Conservation (phyloP, 2,329 filamentous ascomycete species). For the Paecilomyces formosus region DNA sequence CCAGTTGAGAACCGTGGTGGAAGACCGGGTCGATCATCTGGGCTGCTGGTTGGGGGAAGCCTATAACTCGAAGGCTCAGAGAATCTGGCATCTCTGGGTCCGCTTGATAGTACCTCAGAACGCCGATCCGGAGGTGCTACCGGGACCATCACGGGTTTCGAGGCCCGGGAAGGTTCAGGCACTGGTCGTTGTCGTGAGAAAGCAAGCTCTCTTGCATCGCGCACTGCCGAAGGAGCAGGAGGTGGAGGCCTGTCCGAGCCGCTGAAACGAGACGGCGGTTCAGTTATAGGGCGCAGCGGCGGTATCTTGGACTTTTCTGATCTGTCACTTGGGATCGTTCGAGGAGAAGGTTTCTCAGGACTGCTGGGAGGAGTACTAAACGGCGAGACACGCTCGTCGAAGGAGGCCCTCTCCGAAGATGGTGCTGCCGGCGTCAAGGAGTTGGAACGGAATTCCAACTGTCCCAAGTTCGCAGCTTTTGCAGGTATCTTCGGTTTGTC, state of each 20-base stretch:
- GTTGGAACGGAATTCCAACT: constrained; percentile 16
- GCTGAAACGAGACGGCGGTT: constrained; percentile 18
- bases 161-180: constrained; percentile 18
- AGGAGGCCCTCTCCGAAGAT: constrained; percentile 14
- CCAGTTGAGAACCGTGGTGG: constrained; percentile 31
- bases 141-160: constrained; percentile 25
- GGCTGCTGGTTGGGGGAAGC: constrained; percentile 18
- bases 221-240: constrained; percentile 7
- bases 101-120: constrained; percentile 13
- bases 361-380: constrained; percentile 82
- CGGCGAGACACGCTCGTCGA: constrained; percentile 57
- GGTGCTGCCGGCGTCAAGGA: constrained; percentile 22
- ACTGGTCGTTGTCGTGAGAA: constrained; percentile 18
- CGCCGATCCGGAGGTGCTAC: constrained; percentile 18
- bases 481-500: constrained; percentile 64
- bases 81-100: constrained; percentile 13
- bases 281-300: constrained; percentile 16
- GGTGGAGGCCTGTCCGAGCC: constrained; percentile 21
- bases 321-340: constrained; percentile 11
- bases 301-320: neutral
- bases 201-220: constrained; percentile 23
- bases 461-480: constrained; percentile 33
- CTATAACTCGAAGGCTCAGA: constrained; percentile 42
- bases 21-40: constrained; percentile 43
- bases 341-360: constrained; percentile 49